Conservation (phyloP, 441 rosid species). For the Rhodomyrtus psidioides region DNA sequence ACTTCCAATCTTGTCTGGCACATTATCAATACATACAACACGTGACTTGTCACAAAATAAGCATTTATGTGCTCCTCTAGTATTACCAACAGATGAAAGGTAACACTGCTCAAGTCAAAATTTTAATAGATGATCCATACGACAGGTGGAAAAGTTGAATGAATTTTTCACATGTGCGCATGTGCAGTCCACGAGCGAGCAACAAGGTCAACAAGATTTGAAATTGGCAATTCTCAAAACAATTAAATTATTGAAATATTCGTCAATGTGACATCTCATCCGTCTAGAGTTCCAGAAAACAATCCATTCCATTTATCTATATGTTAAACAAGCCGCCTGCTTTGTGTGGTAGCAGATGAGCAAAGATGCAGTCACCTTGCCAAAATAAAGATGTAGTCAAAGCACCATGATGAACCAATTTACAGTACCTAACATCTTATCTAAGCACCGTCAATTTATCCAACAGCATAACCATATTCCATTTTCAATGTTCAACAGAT, state of each 20-base stretch:
- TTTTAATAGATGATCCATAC: neutral
- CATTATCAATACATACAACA: neutral
- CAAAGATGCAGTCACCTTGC: neutral
- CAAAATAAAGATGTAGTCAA: neutral
- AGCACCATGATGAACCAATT: neutral
- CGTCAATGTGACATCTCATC: neutral
- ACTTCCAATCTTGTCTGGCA: neutral
- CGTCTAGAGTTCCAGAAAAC: neutral
- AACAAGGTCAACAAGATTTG: neutral
- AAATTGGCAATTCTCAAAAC: neutral
- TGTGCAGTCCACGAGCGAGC: neutral
- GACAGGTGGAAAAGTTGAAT: neutral
- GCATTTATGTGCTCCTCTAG: neutral
- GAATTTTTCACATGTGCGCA: neutral
- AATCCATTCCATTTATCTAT: neutral
- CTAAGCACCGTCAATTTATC: neutral
- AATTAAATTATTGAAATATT: neutral
- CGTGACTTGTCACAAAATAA: neutral
- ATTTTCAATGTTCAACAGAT: neutral
- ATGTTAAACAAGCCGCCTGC: neutral
- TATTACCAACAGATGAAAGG: neutral
- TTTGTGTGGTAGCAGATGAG: neutral
- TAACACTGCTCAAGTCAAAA: neutral
- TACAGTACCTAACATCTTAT: neutral
- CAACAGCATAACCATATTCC: neutral